Evolutionary conservation across 2,329 filamentous ascomycete genomes (phyloP).

Genomic region (Aspergillus sp.): DNA sequence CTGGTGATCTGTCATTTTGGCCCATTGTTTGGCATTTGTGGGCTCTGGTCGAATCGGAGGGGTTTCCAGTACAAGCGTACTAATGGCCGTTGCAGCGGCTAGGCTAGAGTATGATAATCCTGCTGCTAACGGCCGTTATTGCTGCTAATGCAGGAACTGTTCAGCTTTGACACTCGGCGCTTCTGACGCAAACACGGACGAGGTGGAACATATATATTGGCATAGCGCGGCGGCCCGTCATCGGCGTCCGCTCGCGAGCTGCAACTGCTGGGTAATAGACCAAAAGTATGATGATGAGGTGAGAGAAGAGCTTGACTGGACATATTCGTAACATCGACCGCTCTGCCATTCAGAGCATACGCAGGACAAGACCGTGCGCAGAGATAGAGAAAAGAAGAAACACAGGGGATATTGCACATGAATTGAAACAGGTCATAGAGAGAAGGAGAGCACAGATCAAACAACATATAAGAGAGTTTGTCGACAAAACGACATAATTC

Average conservation of each 20-base stretch:
- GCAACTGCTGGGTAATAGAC: slow-evolving; percentile 1
- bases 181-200: neutral
- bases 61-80: neutral
- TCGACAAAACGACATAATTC: slow-evolving; percentile 21
- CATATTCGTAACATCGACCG: slow-evolving; percentile 16
- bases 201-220: neutral
- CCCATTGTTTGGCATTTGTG: neutral
- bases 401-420: slow-evolving; percentile 27
- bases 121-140: neutral
- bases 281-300: neutral
- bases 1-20: slow-evolving; percentile 5
- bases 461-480: slow-evolving; percentile 14
- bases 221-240: neutral
- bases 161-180: neutral
- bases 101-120: neutral
- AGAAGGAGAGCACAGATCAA: slow-evolving; percentile 20
- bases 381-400: slow-evolving; percentile 16
- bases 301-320: slow-evolving; percentile 10
- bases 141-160: slow-evolving; percentile 16
- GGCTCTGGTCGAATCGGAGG: neutral
- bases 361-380: slow-evolving; percentile 4
- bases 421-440: slow-evolving; percentile 23
- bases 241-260: neutral
- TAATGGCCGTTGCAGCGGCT: neutral
- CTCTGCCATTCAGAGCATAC: slow-evolving; percentile 22